Evolutionary conservation across 148 eudicot genomes (phyloP).

Genomic region (Chenopodium berlandieri): DNA sequence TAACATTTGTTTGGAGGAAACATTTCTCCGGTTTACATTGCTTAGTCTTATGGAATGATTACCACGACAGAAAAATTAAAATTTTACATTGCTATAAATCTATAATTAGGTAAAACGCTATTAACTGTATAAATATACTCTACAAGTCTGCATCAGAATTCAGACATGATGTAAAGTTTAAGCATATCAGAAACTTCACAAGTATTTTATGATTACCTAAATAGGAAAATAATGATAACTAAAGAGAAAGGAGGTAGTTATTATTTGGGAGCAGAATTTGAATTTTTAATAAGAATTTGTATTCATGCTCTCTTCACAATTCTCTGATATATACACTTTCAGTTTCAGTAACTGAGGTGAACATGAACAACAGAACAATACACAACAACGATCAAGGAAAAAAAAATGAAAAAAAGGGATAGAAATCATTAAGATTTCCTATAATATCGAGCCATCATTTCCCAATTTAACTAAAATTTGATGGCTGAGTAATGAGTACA

Average conservation of each 20-base stretch:
- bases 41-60: too few relatives aligned
- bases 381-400: background rate
- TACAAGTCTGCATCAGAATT: too few relatives aligned
- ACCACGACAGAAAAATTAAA: too few relatives aligned
- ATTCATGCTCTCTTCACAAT: background rate
- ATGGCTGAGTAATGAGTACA: background rate
- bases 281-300: background rate
- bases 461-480: background rate
- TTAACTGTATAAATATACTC: too few relatives aligned
- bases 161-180: too few relatives aligned
- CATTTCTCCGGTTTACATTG: too few relatives aligned
- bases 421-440: background rate
- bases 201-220: background rate
- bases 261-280: background rate
- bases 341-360: background rate
- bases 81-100: too few relatives aligned
- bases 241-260: too few relatives aligned
- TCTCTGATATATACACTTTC: slow-evolving; percentile 12
- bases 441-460: background rate
- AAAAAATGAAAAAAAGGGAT: background rate
- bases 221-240: too few relatives aligned
- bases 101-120: too few relatives aligned
- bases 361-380: background rate
- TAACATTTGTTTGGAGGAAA: too few relatives aligned
- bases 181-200: background rate